Percentiles rank a stretch among this genome's conserved stretches.
phyloP scores from a whole-genome alignment of 805 yeast species.

The Schwanniomyces sp. region DNA sequence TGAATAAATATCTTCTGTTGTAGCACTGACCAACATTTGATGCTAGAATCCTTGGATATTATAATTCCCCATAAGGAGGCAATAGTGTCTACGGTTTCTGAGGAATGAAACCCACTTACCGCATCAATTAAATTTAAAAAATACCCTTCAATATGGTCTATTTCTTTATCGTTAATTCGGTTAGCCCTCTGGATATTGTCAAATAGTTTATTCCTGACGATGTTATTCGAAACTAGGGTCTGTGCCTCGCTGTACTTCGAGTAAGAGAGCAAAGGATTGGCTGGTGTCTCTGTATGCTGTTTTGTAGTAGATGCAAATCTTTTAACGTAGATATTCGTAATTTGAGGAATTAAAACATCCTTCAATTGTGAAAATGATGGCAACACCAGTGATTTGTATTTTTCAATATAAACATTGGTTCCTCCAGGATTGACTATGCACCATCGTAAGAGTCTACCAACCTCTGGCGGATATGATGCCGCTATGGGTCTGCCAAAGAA shows the following conservation, averaged over 20 bases:
- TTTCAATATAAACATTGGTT: constrained; percentile 4
- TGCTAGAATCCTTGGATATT: constrained; percentile 8
- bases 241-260: background rate
- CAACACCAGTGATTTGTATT: constrained; percentile 5
- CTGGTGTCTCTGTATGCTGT: background rate
- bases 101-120: constrained; percentile 16
- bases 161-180: constrained; percentile 5
- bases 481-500: background rate
- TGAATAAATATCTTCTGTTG: constrained; percentile 16
- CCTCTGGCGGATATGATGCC: constrained; percentile 1
- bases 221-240: background rate
- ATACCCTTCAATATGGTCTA: constrained; percentile 13
- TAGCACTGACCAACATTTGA: constrained; percentile 7
- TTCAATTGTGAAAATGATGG: background rate
- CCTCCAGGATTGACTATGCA: constrained; percentile 6
- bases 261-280: background rate
- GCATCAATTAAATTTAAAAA: constrained; percentile 22
- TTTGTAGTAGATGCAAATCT: background rate
- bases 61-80: constrained; percentile 24
- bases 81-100: constrained; percentile 14
- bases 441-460: constrained; percentile 5
- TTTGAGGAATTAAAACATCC: background rate
- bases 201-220: constrained; percentile 10
- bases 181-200: constrained; percentile 7
- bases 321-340: background rate